These are phyloP conservation scores for Rhypophila decipiens DNA, from an alignment of 495 filamentous ascomycete genomes.

Conservation along the genomic window DNA sequence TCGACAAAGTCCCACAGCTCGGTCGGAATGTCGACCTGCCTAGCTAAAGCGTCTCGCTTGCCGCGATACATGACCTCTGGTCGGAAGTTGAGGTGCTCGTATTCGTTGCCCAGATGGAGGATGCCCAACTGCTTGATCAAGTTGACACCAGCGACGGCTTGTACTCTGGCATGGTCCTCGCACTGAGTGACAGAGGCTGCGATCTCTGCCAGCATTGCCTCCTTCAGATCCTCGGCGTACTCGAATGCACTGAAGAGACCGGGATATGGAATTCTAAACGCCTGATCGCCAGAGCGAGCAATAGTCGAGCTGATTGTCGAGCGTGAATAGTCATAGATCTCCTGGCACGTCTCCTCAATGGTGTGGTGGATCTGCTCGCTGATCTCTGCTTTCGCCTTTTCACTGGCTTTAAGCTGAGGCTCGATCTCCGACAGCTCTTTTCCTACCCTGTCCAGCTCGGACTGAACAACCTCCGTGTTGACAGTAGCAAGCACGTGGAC, in stretches of 20 bases:
- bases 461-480: slow-evolving; percentile 78
- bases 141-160: slow-evolving; percentile 76
- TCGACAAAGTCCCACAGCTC: slow-evolving; percentile 95
- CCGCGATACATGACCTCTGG: slow-evolving; percentile 88
- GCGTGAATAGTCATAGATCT: slow-evolving; percentile 78
- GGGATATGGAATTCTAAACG: slow-evolving; percentile 78
- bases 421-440: slow-evolving; percentile 76
- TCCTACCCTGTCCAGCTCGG: slow-evolving; percentile 78
- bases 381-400: slow-evolving; percentile 74
- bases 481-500: slow-evolving; percentile 74
- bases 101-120: slow-evolving; percentile 81
- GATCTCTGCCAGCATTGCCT: slow-evolving; percentile 85
- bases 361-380: slow-evolving; percentile 72
- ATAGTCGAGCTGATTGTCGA: slow-evolving; percentile 66
- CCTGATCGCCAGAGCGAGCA: slow-evolving; percentile 61
- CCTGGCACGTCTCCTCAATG: slow-evolving; percentile 77
- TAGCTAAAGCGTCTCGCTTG: slow-evolving; percentile 69
- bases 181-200: slow-evolving; percentile 68
- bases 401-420: slow-evolving; percentile 75
- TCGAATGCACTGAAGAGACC: slow-evolving; percentile 79
- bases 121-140: slow-evolving; percentile 82
- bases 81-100: slow-evolving; percentile 75
- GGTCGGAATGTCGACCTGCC: slow-evolving; percentile 78
- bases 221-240: slow-evolving; percentile 88
- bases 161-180: slow-evolving; percentile 75